phyloP scores from a whole-genome alignment of 495 filamentous ascomycete species.

The Talaromyces proteolyticus region DNA sequence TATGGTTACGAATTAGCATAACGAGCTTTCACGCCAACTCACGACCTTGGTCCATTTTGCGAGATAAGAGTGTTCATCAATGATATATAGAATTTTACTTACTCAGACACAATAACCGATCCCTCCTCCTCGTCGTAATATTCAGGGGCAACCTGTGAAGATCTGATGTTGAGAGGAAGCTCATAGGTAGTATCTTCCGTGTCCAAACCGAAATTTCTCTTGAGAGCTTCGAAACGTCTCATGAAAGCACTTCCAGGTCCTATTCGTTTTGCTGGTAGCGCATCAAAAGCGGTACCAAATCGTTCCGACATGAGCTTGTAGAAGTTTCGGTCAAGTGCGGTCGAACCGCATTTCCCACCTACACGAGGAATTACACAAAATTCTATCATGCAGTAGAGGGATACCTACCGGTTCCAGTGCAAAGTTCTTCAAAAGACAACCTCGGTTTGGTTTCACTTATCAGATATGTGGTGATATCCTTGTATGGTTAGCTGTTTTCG shows the following conservation, averaged over 20 bases:
- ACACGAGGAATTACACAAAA: neutral
- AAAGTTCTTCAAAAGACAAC: slow-evolving; percentile 1
- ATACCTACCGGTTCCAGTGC: neutral
- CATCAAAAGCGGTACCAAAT: slow-evolving; percentile 8
- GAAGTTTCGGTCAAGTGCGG: slow-evolving; percentile 41
- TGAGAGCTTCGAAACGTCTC: slow-evolving; percentile 1
- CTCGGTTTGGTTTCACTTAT: neutral
- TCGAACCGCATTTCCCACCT: slow-evolving; percentile 44
- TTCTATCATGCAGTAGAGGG: neutral
- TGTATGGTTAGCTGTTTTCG: neutral
- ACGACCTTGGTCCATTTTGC: neutral
- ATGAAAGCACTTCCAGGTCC: slow-evolving; percentile 3
- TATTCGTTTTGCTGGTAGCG: slow-evolving; percentile 1
- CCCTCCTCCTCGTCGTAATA: slow-evolving; percentile 2
- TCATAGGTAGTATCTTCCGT: neutral
- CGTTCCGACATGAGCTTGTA: slow-evolving; percentile 25
- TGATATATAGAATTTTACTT: neutral
- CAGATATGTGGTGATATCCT: slow-evolving; percentile 43
- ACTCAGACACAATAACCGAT: neutral
- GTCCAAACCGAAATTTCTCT: slow-evolving; percentile 3
- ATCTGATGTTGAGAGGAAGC: neutral
- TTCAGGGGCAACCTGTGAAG: neutral
- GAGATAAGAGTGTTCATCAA: neutral
- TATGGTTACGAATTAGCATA: neutral
- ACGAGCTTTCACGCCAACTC: neutral